Conservation (phyloP, 2,329 filamentous ascomycete genomes). For the Claviceps pusilla region DNA sequence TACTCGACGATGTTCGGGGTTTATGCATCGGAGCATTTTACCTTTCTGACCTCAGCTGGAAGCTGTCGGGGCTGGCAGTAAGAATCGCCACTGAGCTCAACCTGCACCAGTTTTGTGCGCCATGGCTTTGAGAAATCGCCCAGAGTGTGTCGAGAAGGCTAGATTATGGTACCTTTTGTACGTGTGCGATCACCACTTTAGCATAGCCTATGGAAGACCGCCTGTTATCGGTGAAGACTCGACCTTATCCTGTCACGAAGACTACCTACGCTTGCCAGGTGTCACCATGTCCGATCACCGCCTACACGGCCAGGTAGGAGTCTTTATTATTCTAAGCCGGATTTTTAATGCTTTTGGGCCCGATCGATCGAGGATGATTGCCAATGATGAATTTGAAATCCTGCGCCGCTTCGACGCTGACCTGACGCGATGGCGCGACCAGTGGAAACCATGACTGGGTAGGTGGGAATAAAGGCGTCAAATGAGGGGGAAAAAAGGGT, state of each 20-base stretch:
- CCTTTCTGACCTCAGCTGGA: slow-evolving; percentile 41
- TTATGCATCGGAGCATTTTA: slow-evolving; percentile 51
- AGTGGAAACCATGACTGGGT: slow-evolving; percentile 22
- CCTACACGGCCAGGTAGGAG: slow-evolving; percentile 42
- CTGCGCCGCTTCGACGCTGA: slow-evolving; percentile 16
- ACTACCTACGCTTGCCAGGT: slow-evolving; percentile 33
- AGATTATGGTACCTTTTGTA: slow-evolving; percentile 50
- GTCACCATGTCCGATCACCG: slow-evolving; percentile 40
- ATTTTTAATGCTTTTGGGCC: slow-evolving; percentile 43
- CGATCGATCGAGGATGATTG: slow-evolving; percentile 28
- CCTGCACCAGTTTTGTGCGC: slow-evolving; percentile 37
- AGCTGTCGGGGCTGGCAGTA: slow-evolving; percentile 43
- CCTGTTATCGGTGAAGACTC: slow-evolving; percentile 44
- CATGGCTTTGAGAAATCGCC: slow-evolving; percentile 28
- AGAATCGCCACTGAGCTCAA: slow-evolving; percentile 43
- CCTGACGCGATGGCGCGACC: slow-evolving; percentile 20
- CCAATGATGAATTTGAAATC: slow-evolving; percentile 19
- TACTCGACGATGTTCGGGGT: slow-evolving; percentile 42
- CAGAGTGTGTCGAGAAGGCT: slow-evolving; percentile 37
- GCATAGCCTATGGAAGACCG: slow-evolving; percentile 44
- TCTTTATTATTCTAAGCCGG: slow-evolving; percentile 45
- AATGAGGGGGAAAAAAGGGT: too few relatives aligned
- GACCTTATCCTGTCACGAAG: slow-evolving; percentile 41
- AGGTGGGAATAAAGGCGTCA: background rate
- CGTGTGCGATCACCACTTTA: slow-evolving; percentile 52